phyloP scores from a whole-genome alignment of 2,329 filamentous ascomycete species.

The Paecilomyces dactylethromorphus region DNA sequence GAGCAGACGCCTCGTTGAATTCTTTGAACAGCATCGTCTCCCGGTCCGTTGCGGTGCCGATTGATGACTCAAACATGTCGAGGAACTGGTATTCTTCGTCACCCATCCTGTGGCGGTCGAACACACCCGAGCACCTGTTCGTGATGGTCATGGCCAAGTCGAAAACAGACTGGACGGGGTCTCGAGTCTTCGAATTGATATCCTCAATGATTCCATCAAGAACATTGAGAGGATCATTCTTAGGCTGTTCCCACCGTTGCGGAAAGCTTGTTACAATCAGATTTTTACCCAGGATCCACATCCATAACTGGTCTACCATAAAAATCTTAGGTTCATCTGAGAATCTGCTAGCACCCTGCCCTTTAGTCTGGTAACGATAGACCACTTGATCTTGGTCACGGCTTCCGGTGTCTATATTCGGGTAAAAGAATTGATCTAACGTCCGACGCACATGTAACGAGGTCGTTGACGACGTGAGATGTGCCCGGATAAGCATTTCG shows the following conservation, averaged over 20 bases:
- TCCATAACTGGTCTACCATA: conserved; percentile 65
- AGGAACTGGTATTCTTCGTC: conserved; percentile 59
- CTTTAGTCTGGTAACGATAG: conserved; percentile 49
- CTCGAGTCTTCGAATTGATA: conserved; percentile 57
- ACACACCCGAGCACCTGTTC: conserved; percentile 53
- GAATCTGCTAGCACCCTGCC: conserved; percentile 23
- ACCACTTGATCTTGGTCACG: conserved; percentile 60
- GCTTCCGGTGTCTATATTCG: conserved; percentile 51
- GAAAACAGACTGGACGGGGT: conserved; percentile 54
- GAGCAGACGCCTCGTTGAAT: conserved; percentile 54
- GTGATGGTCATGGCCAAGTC: conserved; percentile 59
- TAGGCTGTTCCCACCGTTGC: conserved; percentile 45
- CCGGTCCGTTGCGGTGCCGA: conserved; percentile 47
- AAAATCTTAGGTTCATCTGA: conserved; percentile 51
- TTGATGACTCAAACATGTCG: conserved; percentile 61
- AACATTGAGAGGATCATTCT: conserved; percentile 57
- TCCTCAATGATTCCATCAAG: conserved; percentile 56
- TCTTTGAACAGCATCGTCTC: conserved; percentile 54
- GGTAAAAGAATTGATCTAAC: conserved; percentile 61
- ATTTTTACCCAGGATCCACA: conserved; percentile 55
- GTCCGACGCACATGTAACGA: conserved; percentile 53
- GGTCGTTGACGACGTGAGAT: conserved; percentile 27
- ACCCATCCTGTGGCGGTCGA: conserved; percentile 52
- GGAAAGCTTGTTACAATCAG: conserved; percentile 46
- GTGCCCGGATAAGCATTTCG: conserved; percentile 31